phyloP scores from a whole-genome alignment of 306 rosid genomes.

The Geum urbanum region DNA sequence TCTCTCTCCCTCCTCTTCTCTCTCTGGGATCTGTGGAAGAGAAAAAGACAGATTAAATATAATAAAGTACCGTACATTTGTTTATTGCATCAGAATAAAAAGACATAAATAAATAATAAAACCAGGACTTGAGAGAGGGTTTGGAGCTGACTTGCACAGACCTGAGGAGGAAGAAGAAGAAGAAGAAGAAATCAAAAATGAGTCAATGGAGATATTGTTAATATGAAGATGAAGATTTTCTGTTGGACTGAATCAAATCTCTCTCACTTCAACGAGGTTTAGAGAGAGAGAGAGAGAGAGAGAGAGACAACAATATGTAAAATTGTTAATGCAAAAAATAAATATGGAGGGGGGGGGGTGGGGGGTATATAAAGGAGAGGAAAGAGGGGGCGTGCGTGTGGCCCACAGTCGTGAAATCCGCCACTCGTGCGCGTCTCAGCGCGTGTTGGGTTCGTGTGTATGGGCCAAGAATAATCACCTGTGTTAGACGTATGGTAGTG shows the following conservation, averaged over 20 bases:
- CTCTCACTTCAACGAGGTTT: not conserved
- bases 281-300: not conserved
- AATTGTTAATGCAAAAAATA: not conserved
- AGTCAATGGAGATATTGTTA: conserved; percentile 7
- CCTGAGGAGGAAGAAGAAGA: not conserved
- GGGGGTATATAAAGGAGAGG: conserved; percentile 3
- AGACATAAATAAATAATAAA: conserved; percentile 7
- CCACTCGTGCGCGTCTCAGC: conserved; percentile 21
- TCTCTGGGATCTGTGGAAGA: conserved; percentile 50
- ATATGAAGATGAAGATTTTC: not conserved
- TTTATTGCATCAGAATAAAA: not conserved
- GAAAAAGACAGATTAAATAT: conserved; percentile 33
- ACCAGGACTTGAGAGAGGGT: conserved; percentile 4
- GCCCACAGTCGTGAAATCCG: conserved; percentile 41
- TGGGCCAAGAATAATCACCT: rapidly evolving
- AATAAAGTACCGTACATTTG: not conserved
- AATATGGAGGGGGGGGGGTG: not conserved
- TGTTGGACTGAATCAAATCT: not conserved
- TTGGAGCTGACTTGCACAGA: conserved; percentile 13
- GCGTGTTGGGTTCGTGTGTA: conserved; percentile 21
- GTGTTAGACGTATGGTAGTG: not conserved
- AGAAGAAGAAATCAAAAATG: not conserved
- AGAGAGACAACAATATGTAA: not conserved
- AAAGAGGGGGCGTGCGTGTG: conserved; percentile 20
- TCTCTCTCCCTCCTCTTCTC: conserved; percentile 24